These are phyloP conservation scores for Venustampulla echinocandica DNA, from an alignment of 495 filamentous ascomycete genomes.

Conservation along the genomic window DNA sequence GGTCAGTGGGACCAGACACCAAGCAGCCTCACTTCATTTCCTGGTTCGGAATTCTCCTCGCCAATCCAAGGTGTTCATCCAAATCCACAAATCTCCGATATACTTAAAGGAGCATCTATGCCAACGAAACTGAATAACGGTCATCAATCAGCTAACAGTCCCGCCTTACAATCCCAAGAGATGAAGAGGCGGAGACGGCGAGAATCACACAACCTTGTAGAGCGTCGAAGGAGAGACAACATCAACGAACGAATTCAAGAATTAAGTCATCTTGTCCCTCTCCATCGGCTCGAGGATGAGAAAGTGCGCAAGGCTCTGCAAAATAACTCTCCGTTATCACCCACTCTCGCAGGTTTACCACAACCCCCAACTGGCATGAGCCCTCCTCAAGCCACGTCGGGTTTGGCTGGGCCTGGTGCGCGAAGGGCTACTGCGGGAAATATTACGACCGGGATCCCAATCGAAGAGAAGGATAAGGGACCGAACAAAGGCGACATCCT, in stretches of 20 bases:
- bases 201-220: slow-evolving; percentile 93
- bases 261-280: slow-evolving; percentile 82
- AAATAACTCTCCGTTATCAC: slow-evolving; percentile 81
- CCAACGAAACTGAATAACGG: slow-evolving; percentile 41
- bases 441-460: slow-evolving; percentile 81
- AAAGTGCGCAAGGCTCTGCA: slow-evolving; percentile 90
- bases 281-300: slow-evolving; percentile 91
- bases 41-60: slow-evolving; percentile 73
- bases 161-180: slow-evolving; percentile 63
- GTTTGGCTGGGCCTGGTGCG: slow-evolving; percentile 75
- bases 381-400: slow-evolving; percentile 74
- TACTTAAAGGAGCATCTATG: slow-evolving; percentile 46
- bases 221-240: slow-evolving; percentile 89
- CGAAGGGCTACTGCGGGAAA: slow-evolving; percentile 74
- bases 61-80: slow-evolving; percentile 40
- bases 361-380: slow-evolving; percentile 44
- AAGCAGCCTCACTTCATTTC: slow-evolving; percentile 67
- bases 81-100: slow-evolving; percentile 40
- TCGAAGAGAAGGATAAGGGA: slow-evolving; percentile 97
- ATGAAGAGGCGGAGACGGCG: slow-evolving; percentile 82
- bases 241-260: slow-evolving; percentile 99
- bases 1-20: slow-evolving; percentile 71
- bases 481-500: slow-evolving; percentile 98
- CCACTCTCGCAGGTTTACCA: slow-evolving; percentile 53
- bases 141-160: slow-evolving; percentile 36